Base-by-base conservation (phyloP, 495 filamentous ascomycete genomes). In the Ramalina peruviana region DNA sequence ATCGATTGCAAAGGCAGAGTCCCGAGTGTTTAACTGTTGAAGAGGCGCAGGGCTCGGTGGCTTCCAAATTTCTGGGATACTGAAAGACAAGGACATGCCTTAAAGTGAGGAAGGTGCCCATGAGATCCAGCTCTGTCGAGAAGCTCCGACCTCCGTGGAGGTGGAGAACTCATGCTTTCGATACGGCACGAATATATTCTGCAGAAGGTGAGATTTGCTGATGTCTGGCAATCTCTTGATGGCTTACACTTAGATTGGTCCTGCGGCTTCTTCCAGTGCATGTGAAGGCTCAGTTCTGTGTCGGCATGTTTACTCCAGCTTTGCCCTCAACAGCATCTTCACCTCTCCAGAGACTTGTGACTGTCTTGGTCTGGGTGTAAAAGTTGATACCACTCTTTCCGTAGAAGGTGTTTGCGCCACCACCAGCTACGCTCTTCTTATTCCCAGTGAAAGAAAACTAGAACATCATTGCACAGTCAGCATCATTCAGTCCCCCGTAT, bases 291-390 rank as follows among this genome's bases (percentile, higher is more conserved):
- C 38, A 60, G 26, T 43, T 56, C 12, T 94, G 86, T 48, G 87
- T 96, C n/a, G 90, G 90, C 90, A 97, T 97, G 48, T 85, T 80
- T 25, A 92, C 86, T 56, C 76, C 78, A 12, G 89, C 90, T 72
- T 86, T 88, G 52, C 76, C 81, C 43, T 72, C 72, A 40, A 88
- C 74, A 6, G 86, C 88, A 66, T 95, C 90, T 61, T 89, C 86
- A 48, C 75, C 76, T 50, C 76, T 78, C 92, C 93, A 96, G 57
- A 90, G 63, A 58, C 87, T 86, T 53, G 92, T 98, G 46, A 98
- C 90, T 19, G 92, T 98, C 82, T 98, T 96, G 59, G 82, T 74
- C 73, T 97, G 92, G 13, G 92, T 98, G 62, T 94, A 98, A 64
- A 98, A 98, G 50, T 83, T 80, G 58, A 98, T 57, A 4, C 90